Base-by-base conservation (phyloP, 768 basidiomycete species). In the Chalciporus pseudorubinellus region DNA sequence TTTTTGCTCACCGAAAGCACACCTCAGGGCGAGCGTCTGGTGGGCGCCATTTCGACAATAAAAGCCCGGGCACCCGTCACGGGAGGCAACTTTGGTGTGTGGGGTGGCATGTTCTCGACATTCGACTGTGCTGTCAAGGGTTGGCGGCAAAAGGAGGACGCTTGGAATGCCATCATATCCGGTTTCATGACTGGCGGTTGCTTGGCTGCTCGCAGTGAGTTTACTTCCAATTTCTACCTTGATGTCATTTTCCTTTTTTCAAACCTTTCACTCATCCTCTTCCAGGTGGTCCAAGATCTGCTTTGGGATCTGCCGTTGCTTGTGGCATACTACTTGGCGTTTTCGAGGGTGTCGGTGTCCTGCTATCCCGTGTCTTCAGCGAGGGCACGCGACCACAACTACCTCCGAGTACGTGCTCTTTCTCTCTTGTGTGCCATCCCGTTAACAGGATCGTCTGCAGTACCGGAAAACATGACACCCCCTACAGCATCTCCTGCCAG, bases 161-260 rank as follows among this genome's bases (percentile, higher is more conserved):
- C 95, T 46, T 99, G 94, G 94, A 99, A 99, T 66, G 94, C 94
- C 38, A 98, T 99, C 63, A 87, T 97, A 46, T 93, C 94, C 21
- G 97, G 97, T 40, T 99, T 99, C 75, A 82, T 97, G 85, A 98
- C 97, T 10, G 97, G 97, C 71, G 97, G 97, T 49, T 95, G 91
- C 69, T 73, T 98, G 48, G 97, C 95, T 51, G 81, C 89, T 55
- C 82, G 95, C 75, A 92, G 95, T 97, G 70, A 72, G 91, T 85
- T 26, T 19, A n/a, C 9, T 26, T 39, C 20, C 11, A 26, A 6
- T 26, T 21, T 41, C 36, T 8, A 34, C 12, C 29, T 31, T 2
- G 4, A 31, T 11, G 29, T 31, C 13, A 31, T 38, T n/a, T 20
- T 26, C 39, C 39, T 36, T 39, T 18, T 24, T 26, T 7, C 6